Base-by-base conservation (phyloP, 768 basidiomycete genomes). In the Chalciporus chontae region DNA sequence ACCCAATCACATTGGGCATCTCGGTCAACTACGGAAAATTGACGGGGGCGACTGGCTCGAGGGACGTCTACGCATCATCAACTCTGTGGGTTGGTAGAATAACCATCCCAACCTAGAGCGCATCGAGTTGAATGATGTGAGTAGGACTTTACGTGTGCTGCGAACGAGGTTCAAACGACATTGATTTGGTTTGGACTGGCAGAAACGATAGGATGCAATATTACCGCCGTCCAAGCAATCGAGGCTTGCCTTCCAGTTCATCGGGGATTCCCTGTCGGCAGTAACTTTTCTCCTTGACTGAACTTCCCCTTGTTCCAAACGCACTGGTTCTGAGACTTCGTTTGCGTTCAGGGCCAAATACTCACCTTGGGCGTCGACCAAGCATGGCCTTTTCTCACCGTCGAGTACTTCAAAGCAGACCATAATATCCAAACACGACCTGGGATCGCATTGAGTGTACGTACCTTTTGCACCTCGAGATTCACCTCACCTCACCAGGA, bases 61-160 rank as follows among this genome's bases (percentile, higher is more conserved):
- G 26, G 8, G 66, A 63, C 13, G 65, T 75, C 13, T 80, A 3
- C 60, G 77, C 13, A 63, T 82, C 46, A 78, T 82, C 46, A 78
- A 80, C 47, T 76, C 73, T 5, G 73, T 80, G 52, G 80, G 80
- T 17, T 83, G 80, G 79, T 76, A 81, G 61, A 73, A 81, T 54
- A 81, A 81, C 56, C 72, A 78, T 8, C 72, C 81, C 43, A 75
- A 81, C 53, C 64, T 82, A 5, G 72, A 79, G 57, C 73, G 68
- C 34, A 67, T 82, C 39, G 58, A 56, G 2, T 44, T 81, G 6
- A 80, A 81, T 51, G 24, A 59, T 49, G 78, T 80, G 53, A 15
- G 62, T 53, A 8, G 15, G 8, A 15, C 3, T 15, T 26, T 26
- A 26, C 26, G 26, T 24, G 24, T 24, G 24, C 3, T 24, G 3